Base-by-base conservation (phyloP, 208 protist species). In the Naegleria gruberi region DNA sequence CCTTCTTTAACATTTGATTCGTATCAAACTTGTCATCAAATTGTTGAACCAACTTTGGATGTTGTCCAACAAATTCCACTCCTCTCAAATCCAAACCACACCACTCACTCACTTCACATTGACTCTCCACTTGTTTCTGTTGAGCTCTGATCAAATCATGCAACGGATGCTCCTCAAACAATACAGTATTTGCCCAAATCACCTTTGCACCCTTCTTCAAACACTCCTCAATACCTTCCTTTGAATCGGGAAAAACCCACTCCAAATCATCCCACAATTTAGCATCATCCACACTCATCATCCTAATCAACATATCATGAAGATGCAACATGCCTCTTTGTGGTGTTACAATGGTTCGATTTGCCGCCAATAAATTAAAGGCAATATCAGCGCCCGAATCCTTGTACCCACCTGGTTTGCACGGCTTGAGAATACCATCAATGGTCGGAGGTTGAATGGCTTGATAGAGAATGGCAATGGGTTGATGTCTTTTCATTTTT, bases 321-420 rank as follows among this genome's bases (percentile, higher is more conserved):
- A 19, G 44, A 15, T 84, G 5, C 81, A 44, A 46, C 15, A 46
- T 47, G 5, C 44, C 46, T 55, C 46, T 55, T 5, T 55, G 5
- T 5, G 46, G 46, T 55, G 46, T 55, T 55, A 55, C 46, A 55
- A 55, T 55, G 46, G 46, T 19, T 19, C 15, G 15, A 15, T 55
- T 5, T 55, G 5, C 8, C 5, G 46, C 46, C 15, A 55, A 46
- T 46, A 84, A 84, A 47, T 44, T 46, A 84, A 84, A 84, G 15
- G 81, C 81, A 84, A 84, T 84, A 84, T 84, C 81, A 19, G 81
- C 81, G 5, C 81, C 44, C 5, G 81, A 84, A 84, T 84, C 81
- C 15, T 46, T 44, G 15, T 84, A 84, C 5, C 81, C 81, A 15
- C 81, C 81, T 19, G 44, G 41, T 46, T 84, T 84, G 42, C 5